phyloP scores from a whole-genome alignment of 2,329 filamentous ascomycete genomes.

The Gaeumannomyces tritici region DNA sequence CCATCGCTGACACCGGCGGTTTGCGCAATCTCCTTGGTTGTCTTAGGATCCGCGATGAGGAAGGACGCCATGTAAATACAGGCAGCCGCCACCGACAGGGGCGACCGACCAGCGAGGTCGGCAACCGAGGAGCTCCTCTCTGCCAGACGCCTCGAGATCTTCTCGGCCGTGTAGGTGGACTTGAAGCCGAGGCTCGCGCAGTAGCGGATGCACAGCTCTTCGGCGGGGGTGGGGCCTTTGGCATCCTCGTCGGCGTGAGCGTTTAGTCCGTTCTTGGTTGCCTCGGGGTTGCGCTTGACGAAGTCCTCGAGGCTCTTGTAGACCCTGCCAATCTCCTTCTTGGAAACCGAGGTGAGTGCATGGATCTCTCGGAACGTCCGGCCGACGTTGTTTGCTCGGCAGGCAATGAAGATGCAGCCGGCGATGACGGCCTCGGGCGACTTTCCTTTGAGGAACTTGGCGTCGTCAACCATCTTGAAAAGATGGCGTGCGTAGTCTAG shows the following conservation, averaged over 20 bases:
- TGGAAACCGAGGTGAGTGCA: slow-evolving; percentile 83
- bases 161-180: slow-evolving; percentile 63
- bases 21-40: slow-evolving; percentile 76
- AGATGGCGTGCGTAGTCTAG: slow-evolving; percentile 89
- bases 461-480: slow-evolving; percentile 90
- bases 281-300: slow-evolving; percentile 47
- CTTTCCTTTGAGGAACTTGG: slow-evolving; percentile 91
- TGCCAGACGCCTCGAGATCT: slow-evolving; percentile 71
- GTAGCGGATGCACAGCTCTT: slow-evolving; percentile 81
- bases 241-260: slow-evolving; percentile 49
- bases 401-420: slow-evolving; percentile 95
- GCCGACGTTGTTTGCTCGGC: slow-evolving; percentile 76
- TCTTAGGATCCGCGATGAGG: slow-evolving; percentile 68
- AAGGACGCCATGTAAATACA: slow-evolving; percentile 95
- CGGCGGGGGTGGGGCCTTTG: slow-evolving; percentile 67
- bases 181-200: slow-evolving; percentile 73
- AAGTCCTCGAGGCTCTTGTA: slow-evolving; percentile 92
- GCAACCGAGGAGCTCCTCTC: slow-evolving; percentile 67
- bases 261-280: slow-evolving; percentile 20
- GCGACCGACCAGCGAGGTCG: slow-evolving; percentile 83
- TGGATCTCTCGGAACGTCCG: slow-evolving; percentile 94
- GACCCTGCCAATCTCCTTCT: slow-evolving; percentile 93
- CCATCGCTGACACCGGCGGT: slow-evolving; percentile 91
- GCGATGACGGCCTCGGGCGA: slow-evolving; percentile 89
- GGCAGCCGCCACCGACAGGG: slow-evolving; percentile 85